Evolutionary conservation across 768 basidiomycete genomes (phyloP), one percentile per base, ranked within the genome.

Genomic region (Xerocomellus chrysenteron): DNA sequence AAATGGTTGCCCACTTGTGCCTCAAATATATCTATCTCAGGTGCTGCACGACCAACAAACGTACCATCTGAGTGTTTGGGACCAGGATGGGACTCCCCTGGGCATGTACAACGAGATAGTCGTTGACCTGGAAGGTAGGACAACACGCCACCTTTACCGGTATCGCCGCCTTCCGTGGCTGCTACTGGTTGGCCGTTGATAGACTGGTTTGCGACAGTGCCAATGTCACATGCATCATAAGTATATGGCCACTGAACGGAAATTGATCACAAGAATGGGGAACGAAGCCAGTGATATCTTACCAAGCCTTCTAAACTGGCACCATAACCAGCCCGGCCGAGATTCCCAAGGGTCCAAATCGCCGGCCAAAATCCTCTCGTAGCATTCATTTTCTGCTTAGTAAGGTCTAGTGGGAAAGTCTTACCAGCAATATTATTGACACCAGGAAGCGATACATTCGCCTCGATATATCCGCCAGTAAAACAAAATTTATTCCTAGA

Each of bases 11-110:
- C 33, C 48, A 73, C 70, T 73, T 89, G 85, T 8, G 93, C 92
- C 74, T 95, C 94, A 55, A 96, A 87, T 45, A 96, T 69, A 70
- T 96, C 94, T 49, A 95, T 94, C 70, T 96, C 93, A 2, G 94
- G 94, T 5, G 94, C 91, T 4, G 87, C 72, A 21, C 94, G 78
- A 1, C 93, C 94, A 2, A 90, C 85, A 69, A 84, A 93, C 0
- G 83, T 79, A 2, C 90, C 90, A 67, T 93, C 88, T 0, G 79
- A 54, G 51, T 87, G 83, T 42, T 80, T 77, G 3, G 93, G 93
- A 3, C 93, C 93, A 36, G 93, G 93, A 70, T 95, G 93, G 32
- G 81, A 78, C 65, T 94, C 92, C 24, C 86, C 84, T 0, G 75
- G 63, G 68, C 94, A 96, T 1, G 94, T 95, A 70, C 94, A 96